Percentiles rank a stretch among this genome's conserved stretches.
Conservation (phyloP, 2,329 filamentous ascomycete genomes). For the Coleophoma eucalyptorum region DNA sequence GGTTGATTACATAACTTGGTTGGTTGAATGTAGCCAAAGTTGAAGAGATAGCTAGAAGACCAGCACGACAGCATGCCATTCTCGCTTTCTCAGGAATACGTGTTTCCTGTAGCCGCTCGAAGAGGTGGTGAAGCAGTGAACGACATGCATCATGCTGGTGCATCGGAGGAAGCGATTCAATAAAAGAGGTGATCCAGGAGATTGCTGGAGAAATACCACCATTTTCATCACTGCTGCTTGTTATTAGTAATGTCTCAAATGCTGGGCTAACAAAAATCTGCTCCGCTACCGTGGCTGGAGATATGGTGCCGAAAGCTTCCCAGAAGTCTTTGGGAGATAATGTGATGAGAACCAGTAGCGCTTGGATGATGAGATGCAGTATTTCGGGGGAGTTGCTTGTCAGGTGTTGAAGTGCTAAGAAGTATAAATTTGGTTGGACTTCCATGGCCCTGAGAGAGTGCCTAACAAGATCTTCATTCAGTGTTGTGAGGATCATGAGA, state of each 20-base stretch:
- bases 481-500: slow-evolving; percentile 65
- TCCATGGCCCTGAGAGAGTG: slow-evolving; percentile 78
- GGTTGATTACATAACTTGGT: slow-evolving; percentile 41
- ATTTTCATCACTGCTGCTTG: slow-evolving; percentile 50
- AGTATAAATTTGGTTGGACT: slow-evolving; percentile 69
- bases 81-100: slow-evolving; percentile 52
- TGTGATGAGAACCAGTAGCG: slow-evolving; percentile 66
- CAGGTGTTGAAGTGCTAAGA: slow-evolving; percentile 54
- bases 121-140: slow-evolving; percentile 70
- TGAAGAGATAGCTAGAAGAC: slow-evolving; percentile 55
- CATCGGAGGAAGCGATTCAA: slow-evolving; percentile 70
- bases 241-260: slow-evolving; percentile 56
- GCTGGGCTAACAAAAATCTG: slow-evolving; percentile 72
- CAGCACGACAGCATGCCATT: slow-evolving; percentile 59
- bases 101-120: slow-evolving; percentile 58
- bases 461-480: slow-evolving; percentile 72
- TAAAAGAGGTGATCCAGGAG: slow-evolving; percentile 74
- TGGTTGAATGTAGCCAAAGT: slow-evolving; percentile 54
- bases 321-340: slow-evolving; percentile 80
- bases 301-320: slow-evolving; percentile 80
- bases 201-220: slow-evolving; percentile 59
- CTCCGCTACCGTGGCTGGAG: slow-evolving; percentile 77
- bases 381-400: slow-evolving; percentile 47
- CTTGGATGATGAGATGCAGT: slow-evolving; percentile 65
- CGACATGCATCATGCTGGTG: slow-evolving; percentile 79